Conservation (phyloP, 1,139 yeast species). For the Scheffersomyces cryptocercus region DNA sequence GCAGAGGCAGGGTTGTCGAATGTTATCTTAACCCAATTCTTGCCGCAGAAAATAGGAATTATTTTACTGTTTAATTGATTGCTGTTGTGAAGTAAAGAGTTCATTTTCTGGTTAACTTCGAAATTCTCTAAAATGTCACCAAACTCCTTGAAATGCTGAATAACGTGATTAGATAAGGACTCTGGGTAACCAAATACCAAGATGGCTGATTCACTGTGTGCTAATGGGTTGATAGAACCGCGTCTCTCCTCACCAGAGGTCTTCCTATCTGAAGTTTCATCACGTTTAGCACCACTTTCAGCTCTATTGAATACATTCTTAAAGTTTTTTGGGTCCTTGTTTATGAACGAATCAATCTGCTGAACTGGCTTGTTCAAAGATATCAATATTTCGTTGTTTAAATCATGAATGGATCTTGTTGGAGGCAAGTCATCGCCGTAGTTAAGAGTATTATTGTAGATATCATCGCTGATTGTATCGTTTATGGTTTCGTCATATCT, state of each 20-base stretch:
- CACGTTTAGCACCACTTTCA: conserved; percentile 11
- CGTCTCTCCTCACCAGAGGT: conserved; percentile 5
- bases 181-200: conserved; percentile 91
- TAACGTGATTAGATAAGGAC: conserved; percentile 61
- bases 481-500: conserved; percentile 33
- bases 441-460: conserved; percentile 18
- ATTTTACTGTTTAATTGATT: conserved; percentile 12
- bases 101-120: conserved; percentile 32
- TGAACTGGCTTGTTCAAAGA: conserved; percentile 36
- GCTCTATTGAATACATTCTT: conserved; percentile 46
- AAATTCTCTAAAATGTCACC: conserved; percentile 82
- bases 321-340: conserved; percentile 49
- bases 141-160: conserved; percentile 75
- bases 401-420: conserved; percentile 56
- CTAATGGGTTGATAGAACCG: conserved; percentile 21
- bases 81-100: conserved; percentile 7
- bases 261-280: conserved; percentile 7
- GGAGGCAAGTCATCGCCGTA: conserved; percentile 58
- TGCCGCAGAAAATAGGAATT: conserved; percentile 79
- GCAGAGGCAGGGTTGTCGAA: conserved; percentile 78
- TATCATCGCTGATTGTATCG: conserved; percentile 32
- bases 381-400: conserved; percentile 43
- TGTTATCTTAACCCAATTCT: conserved; percentile 86
- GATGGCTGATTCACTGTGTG: conserved; percentile 60
- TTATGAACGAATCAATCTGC: conserved; percentile 37